These are phyloP conservation scores for Ambrosiella cleistominuta DNA, from an alignment of 2,329 filamentous ascomycete genomes.

Conservation along the genomic window DNA sequence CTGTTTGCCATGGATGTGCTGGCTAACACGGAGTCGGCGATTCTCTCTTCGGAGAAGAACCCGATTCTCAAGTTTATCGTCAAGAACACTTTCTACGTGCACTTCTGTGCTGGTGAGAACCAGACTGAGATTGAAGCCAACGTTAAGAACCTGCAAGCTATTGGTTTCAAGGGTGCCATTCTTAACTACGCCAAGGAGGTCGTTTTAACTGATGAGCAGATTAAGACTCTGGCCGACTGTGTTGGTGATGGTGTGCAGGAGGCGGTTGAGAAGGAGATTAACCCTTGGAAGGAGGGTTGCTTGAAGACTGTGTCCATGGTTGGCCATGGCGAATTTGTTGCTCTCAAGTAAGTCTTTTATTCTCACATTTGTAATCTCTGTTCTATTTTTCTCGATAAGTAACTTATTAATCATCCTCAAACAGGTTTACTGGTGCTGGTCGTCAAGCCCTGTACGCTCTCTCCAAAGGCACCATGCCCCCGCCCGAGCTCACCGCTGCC, in stretches of 20 bases:
- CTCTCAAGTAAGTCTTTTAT: conserved; percentile 34
- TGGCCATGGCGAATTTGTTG: conserved; percentile 41
- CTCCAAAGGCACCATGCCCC: conserved; percentile 42
- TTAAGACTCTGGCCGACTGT: conserved; percentile 25
- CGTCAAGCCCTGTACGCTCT: conserved; percentile 51
- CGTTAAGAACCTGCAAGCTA: conserved; percentile 45
- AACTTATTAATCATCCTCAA: neutral
- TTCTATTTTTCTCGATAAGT: neutral
- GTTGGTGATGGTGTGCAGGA: conserved; percentile 31
- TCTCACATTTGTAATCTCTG: neutral
- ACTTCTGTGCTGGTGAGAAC: conserved; percentile 78
- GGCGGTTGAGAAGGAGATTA: conserved; percentile 41
- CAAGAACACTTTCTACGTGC: conserved; percentile 72
- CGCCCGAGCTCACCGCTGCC: conserved; percentile 45
- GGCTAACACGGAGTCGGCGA: conserved; percentile 46
- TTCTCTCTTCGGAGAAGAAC: conserved; percentile 62
- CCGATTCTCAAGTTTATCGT: conserved; percentile 50
- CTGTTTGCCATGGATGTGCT: conserved; percentile 50
- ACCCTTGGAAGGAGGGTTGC: conserved; percentile 56
- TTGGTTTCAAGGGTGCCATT: conserved; percentile 72
- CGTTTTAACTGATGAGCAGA: conserved; percentile 43
- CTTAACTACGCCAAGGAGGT: conserved; percentile 73
- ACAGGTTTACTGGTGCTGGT: conserved; percentile 65
- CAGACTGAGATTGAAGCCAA: conserved; percentile 48
- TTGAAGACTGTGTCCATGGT: conserved; percentile 58